Percentiles rank a stretch among this genome's conserved stretches.
Conservation (phyloP, 495 filamentous ascomycete genomes). For the Mycothermus thermophilus region DNA sequence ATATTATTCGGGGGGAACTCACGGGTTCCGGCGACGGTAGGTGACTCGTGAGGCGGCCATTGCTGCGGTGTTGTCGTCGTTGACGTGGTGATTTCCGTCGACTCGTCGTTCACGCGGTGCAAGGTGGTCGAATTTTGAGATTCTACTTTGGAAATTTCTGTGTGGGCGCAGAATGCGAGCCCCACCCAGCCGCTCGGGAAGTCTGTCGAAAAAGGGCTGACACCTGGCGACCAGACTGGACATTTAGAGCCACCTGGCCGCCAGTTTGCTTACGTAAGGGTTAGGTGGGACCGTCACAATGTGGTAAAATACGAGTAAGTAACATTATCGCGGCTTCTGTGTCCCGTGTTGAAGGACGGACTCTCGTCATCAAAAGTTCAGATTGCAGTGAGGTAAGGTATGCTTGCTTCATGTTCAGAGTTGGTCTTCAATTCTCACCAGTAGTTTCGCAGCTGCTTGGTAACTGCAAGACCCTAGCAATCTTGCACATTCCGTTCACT, state of each 20-base stretch:
- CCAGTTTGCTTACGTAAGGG: slow-evolving; percentile 1
- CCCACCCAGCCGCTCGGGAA: slow-evolving; percentile 19
- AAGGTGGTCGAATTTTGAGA: slow-evolving; percentile 33
- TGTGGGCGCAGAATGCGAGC: slow-evolving; percentile 22
- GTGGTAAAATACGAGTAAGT: too few species aligned
- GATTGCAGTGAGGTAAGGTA: too few species aligned
- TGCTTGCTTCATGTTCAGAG: too few species aligned
- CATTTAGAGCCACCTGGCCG: slow-evolving; percentile 1
- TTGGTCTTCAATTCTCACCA: too few species aligned
- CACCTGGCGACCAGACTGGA: neutral
- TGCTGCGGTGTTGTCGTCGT: slow-evolving; percentile 46
- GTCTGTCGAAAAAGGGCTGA: too few species aligned
- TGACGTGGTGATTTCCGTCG: slow-evolving; percentile 33
- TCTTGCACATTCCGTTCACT: too few species aligned
- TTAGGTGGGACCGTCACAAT: too few species aligned
- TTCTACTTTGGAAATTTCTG: slow-evolving; percentile 24
- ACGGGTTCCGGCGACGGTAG: slow-evolving; percentile 83
- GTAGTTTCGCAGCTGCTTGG: too few species aligned
- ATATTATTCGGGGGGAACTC: slow-evolving; percentile 40
- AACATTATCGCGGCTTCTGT: too few species aligned
- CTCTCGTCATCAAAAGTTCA: too few species aligned
- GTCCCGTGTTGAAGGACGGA: too few species aligned
- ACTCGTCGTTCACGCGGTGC: slow-evolving; percentile 34
- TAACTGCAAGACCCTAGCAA: too few species aligned
- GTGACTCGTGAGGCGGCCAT: slow-evolving; percentile 43